Conservation (phyloP, 495 filamentous ascomycete species). For the Annulohypoxylon stygium region DNA sequence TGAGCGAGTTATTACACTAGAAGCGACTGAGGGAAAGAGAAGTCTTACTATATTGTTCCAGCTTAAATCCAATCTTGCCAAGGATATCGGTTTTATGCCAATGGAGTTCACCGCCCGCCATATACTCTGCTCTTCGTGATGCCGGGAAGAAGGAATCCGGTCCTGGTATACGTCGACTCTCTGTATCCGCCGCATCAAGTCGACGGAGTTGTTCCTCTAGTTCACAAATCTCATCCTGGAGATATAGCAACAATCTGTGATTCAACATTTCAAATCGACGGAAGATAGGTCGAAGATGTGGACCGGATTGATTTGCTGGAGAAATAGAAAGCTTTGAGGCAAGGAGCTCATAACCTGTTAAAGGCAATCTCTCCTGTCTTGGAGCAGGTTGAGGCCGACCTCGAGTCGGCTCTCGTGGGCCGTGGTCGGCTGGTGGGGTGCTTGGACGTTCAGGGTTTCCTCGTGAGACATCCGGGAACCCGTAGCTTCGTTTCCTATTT, state of each 20-base stretch:
- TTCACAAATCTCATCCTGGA: constrained; percentile 88
- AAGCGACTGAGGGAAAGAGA: constrained; percentile 3
- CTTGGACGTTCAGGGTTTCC: constrained; percentile 49
- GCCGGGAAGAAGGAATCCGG: constrained; percentile 68
- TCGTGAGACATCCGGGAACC: constrained; percentile 53
- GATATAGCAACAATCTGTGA: constrained; percentile 84
- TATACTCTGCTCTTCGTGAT: constrained; percentile 75
- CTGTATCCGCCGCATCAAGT: constrained; percentile 78
- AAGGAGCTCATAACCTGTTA: constrained; percentile 76
- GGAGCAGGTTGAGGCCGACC: constrained; percentile 49
- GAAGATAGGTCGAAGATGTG: constrained; percentile 76
- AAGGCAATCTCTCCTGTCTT: constrained; percentile 55
- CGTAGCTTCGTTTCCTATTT: constrained; percentile 48
- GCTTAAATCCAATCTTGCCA: constrained; percentile 77
- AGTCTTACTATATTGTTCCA: constrained; percentile 84
- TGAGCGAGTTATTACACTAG: constrained; percentile 30
- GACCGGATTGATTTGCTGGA: constrained; percentile 34
- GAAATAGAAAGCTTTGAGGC: constrained; percentile 70
- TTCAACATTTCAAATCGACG: constrained; percentile 87
- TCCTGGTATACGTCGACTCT: constrained; percentile 69
- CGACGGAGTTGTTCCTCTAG: constrained; percentile 80
- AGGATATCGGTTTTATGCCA: constrained; percentile 78
- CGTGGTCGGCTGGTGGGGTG: constrained; percentile 48
- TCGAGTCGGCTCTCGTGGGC: constrained; percentile 48
- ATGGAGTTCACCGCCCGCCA: constrained; percentile 76